Base-by-base conservation (phyloP, 768 basidiomycete species). In the Rhizopogon sp. region DNA sequence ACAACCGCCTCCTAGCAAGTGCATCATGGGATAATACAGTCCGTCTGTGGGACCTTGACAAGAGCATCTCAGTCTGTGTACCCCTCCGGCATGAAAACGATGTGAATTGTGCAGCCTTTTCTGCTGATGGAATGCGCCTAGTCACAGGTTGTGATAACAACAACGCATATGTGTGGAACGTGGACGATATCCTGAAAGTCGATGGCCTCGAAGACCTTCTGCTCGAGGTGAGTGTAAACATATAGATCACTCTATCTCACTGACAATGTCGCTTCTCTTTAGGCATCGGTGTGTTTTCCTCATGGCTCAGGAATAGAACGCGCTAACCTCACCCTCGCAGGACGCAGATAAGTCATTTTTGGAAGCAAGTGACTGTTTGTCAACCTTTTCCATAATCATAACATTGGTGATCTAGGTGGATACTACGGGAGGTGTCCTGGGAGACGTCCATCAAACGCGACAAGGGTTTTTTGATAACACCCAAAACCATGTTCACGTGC, bases 1-100 rank as follows among this genome's bases (percentile, higher is more conserved):
- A 46, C 29, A n/a, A 46, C 28, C 44, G 44, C n/a, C 44, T 46
- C 8, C 44, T 46, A 10, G 44, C n/a, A 6, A 46, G 44, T 17
- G 6, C 44, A 46, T 46, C 44, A 17, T 17, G 31, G 8, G 57
- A 60, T 20, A 17, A 8, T 29, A 60, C 46, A 3, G 37, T 51
- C 7, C 44, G 47, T 22, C 44, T 60, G n/a, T 60, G 59, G 59
- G 39, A 60, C 40, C 31, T 55, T 11, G 33, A 28, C 35, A 58
- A 17, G 4, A 46, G 39, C 40, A 4, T 17, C n/a, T 17, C 43
- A 13, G 39, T 58, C 20, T 35, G 39, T 20, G 8, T 39, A 28
- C 41, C 43, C 9, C 41, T 60, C 25, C 11, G 53, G 22, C 29
- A 46, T 11, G n/a, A 17, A 10, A 11, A 11, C 3, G 16, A 17